phyloP scores from a whole-genome alignment of 192 early-diverging fungal genomes.

The Coemansia sp. region DNA sequence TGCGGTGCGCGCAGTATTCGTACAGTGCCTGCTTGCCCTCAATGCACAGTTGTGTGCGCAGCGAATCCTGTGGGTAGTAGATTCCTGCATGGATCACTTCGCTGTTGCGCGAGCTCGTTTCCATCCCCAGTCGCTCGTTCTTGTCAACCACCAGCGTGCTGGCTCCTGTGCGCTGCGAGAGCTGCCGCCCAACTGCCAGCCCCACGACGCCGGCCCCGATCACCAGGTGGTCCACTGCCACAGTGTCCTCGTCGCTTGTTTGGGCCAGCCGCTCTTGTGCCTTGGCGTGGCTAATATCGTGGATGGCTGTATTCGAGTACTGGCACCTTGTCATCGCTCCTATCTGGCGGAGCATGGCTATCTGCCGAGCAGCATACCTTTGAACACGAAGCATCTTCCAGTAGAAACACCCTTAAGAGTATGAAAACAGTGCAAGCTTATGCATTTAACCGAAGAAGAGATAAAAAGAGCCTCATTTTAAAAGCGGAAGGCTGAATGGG shows the following conservation, averaged over 20 bases:
- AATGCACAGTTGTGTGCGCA: constrained; percentile 78
- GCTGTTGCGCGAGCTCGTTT: constrained; percentile 84
- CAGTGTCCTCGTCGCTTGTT: constrained; percentile 18
- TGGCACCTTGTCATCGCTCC: neutral
- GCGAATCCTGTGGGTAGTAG: constrained; percentile 72
- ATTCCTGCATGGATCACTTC: constrained; percentile 89
- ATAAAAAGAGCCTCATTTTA: no score
- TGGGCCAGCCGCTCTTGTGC: constrained; percentile 21
- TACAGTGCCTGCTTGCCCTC: constrained; percentile 73
- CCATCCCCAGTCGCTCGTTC: constrained; percentile 62
- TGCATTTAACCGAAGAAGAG: no score
- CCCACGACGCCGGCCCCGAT: constrained; percentile 84
- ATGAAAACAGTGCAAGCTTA: no score
- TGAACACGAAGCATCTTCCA: neutral
- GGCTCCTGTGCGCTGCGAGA: constrained; percentile 50
- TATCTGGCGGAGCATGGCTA: neutral
- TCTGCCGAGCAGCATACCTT: neutral
- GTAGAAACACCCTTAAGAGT: no score
- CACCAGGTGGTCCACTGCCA: constrained; percentile 66
- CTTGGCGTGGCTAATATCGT: neutral
- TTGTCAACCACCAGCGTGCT: constrained; percentile 70
- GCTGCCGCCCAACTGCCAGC: constrained; percentile 67
- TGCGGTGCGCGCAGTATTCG: constrained; percentile 55
- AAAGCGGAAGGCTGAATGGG: no score
- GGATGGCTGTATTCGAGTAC: neutral